These are phyloP conservation scores for Fusarium fracticaudum DNA, from an alignment of 2,329 filamentous ascomycete species.

Conservation along the genomic window DNA sequence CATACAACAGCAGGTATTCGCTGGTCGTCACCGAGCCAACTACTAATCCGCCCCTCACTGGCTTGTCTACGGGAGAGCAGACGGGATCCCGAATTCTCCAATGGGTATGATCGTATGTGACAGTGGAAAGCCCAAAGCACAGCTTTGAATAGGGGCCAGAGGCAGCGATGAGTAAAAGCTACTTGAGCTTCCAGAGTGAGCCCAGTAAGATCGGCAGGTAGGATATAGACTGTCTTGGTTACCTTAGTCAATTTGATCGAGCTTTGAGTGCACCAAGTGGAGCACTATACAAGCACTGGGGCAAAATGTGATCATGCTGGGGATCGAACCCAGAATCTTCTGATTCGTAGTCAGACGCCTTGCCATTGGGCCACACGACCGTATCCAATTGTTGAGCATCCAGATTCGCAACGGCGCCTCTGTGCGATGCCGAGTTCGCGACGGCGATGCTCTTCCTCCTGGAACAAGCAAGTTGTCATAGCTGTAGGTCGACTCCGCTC, in stretches of 20 bases:
- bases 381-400: not conserved
- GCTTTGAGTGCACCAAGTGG: not conserved
- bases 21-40: not conserved
- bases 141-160: accelerated
- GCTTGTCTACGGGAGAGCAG: not conserved
- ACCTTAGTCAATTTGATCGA: too few species aligned
- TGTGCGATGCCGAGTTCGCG: accelerated
- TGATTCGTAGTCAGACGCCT: constrained; percentile 45
- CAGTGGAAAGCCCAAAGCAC: accelerated
- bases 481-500: accelerated
- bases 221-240: not conserved
- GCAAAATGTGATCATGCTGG: constrained; percentile 29
- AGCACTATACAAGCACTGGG: accelerated
- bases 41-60: not conserved
- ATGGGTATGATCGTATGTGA: not conserved
- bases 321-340: constrained; percentile 44
- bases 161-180: accelerated
- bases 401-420: not conserved
- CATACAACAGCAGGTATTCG: not conserved
- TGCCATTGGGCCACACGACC: constrained; percentile 39
- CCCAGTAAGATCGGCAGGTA: accelerated
- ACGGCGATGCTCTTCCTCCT: accelerated
- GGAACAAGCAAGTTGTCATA: accelerated
- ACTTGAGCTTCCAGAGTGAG: accelerated
- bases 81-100: constrained; percentile 3